Evolutionary conservation across 2,329 filamentous ascomycete genomes (phyloP).

Genomic region (Fusarium solani-melongenae): DNA sequence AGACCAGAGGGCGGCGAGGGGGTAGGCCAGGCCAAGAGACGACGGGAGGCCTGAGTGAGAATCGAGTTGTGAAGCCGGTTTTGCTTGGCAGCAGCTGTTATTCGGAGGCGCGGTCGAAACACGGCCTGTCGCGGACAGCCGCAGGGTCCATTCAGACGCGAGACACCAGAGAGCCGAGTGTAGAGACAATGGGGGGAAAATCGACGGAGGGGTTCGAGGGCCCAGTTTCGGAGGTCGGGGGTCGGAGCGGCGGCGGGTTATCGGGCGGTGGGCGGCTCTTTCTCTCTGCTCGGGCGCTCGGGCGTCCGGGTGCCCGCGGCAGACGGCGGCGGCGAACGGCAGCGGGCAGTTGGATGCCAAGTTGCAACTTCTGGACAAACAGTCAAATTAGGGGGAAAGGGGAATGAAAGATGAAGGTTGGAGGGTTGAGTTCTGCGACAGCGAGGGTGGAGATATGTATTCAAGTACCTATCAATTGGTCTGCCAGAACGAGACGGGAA

Average conservation of each 20-base stretch:
- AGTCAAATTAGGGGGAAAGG: neutral
- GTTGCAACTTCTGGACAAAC: slow-evolving; percentile 3
- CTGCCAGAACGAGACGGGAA: slow-evolving; percentile 5
- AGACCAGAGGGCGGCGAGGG: slow-evolving; percentile 14
- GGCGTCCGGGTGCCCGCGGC: slow-evolving; percentile 43
- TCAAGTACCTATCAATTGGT: slow-evolving; percentile 21
- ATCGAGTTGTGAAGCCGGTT: slow-evolving; percentile 1
- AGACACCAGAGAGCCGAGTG: slow-evolving; percentile 30
- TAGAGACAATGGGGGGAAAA: slow-evolving; percentile 14
- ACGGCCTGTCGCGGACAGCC: slow-evolving; percentile 40
- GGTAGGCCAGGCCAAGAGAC: slow-evolving; percentile 1
- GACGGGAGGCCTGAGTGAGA: slow-evolving; percentile 13
- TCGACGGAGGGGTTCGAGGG: slow-evolving; percentile 20
- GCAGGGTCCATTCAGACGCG: slow-evolving; percentile 43
- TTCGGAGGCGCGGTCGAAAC: slow-evolving; percentile 42
- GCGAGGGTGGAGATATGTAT: slow-evolving; percentile 26
- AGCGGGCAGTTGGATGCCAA: slow-evolving; percentile 8
- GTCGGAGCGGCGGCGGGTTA: slow-evolving; percentile 29
- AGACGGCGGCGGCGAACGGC: slow-evolving; percentile 37
- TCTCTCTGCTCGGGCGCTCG: slow-evolving; percentile 43
- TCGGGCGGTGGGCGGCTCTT: slow-evolving; percentile 37
- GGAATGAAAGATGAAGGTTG: slow-evolving; percentile 19
- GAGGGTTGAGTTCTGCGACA: slow-evolving; percentile 23
- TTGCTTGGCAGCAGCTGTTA: slow-evolving; percentile 20
- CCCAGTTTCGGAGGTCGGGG: slow-evolving; percentile 35